Base-by-base conservation (phyloP, 2,329 filamentous ascomycete species). In the Mollisiaceae sp. region DNA sequence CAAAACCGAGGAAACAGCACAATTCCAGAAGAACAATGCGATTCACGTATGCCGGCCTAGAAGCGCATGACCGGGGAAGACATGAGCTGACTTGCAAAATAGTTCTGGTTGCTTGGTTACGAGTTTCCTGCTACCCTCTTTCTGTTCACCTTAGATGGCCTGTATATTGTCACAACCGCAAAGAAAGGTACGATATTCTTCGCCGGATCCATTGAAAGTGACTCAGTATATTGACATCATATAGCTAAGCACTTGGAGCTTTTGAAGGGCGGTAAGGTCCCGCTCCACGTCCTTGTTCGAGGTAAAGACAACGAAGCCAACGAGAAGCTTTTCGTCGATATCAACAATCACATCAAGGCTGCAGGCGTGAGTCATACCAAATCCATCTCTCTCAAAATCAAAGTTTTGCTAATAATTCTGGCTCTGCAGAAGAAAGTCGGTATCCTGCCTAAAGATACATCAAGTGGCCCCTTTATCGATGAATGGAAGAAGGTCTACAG, bases 71-170 rank as follows among this genome's bases (percentile, higher is more conserved):
- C 18, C 57, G 15, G 24, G 4, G 35, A 27, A 50, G 15, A 12
- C 38, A 47, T 20, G 52, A 54, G 55, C 70, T 70, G 58, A 72
- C 41, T 27, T 56, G 27, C 60, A 20, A 71, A 67, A 50, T 71
- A 97, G 94, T 97, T 98, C 80, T 99, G 96, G 96, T 85, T 99
- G 63, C 87, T 99, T 68, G 95, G 95, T 74, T 99, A 99, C 83
- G 95, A 99, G 79, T 99, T 99, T 76, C 95, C 95, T 39, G 94
- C 94, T 45, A 99, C 95, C 0, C 83, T 99, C 69, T 93, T 99
- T 83, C 85, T 99, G 60, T 89, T 99, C 78, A 98, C 94, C 1
- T 82, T 89, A 67, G 95, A 98, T 67, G 88, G 89, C 56, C 84
- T 98, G 73, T 96, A 95, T 80, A 90, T 98, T 66, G 89, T 99